Evolutionary conservation across 2,329 filamentous ascomycete genomes (phyloP).

Genomic region (Clonostachys rosea): DNA sequence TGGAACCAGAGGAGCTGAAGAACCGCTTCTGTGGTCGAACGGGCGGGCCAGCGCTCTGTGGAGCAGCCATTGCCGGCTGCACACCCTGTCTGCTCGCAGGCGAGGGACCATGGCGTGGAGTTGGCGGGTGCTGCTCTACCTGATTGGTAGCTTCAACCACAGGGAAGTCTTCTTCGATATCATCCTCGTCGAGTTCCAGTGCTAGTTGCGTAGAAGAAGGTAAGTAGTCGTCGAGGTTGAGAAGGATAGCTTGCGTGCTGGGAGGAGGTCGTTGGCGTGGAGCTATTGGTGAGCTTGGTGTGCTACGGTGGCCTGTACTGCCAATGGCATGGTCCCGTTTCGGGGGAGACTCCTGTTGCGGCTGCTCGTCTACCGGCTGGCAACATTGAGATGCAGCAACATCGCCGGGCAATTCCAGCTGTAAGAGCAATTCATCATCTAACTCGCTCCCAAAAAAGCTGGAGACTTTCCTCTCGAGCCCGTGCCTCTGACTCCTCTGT

Average conservation of each 20-base stretch:
- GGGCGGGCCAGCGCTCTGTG: constrained; percentile 4
- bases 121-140: background rate
- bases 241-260: constrained; percentile 49
- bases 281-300: constrained; percentile 5
- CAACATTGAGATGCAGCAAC: too few species aligned
- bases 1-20: constrained; percentile 28
- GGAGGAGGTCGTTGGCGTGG: constrained; percentile 19
- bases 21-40: constrained; percentile 16
- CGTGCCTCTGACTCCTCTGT: too few species aligned
- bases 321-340: background rate
- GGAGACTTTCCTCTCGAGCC: too few species aligned
- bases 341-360: background rate
- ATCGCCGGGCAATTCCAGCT: background rate
- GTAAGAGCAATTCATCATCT: background rate
- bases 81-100: background rate
- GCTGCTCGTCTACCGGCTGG: too few species aligned
- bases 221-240: constrained; percentile 48
- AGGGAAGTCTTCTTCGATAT: constrained; percentile 12
- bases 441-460: background rate
- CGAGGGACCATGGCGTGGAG: too few species aligned
- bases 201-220: constrained; percentile 52
- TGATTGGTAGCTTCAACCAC: background rate
- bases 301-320: background rate
- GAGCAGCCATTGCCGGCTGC: constrained; percentile 10
- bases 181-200: constrained; percentile 31